These are phyloP conservation scores for Isoetes engelmannii DNA, from an alignment of 83 land plant genomes.

Conservation along the genomic window DNA sequence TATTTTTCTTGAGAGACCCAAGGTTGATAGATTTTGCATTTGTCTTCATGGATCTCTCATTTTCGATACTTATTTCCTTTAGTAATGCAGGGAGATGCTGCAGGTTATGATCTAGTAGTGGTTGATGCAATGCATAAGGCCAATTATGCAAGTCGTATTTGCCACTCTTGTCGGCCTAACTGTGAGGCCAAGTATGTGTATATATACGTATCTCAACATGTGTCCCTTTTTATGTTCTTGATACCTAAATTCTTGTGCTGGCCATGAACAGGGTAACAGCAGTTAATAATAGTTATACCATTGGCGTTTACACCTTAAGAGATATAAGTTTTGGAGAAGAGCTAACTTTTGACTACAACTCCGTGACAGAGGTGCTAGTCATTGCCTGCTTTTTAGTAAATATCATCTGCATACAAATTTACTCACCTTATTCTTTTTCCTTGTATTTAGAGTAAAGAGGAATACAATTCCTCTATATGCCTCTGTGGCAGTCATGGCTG, in stretches of 20 bases:
- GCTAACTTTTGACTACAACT: slow-evolving; percentile 94
- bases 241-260: neutral
- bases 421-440: neutral
- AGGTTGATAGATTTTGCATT: slow-evolving; percentile 42
- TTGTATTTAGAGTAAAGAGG: slow-evolving; percentile 86
- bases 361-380: slow-evolving; percentile 76
- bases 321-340: slow-evolving; percentile 88
- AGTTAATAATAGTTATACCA: slow-evolving; percentile 89
- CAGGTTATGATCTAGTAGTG: slow-evolving; percentile 94
- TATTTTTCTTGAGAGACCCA: slow-evolving; percentile 87
- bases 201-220: neutral
- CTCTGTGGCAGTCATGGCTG: slow-evolving; percentile 93
- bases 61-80: neutral
- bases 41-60: neutral
- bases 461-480: slow-evolving; percentile 90
- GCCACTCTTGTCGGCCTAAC: slow-evolving; percentile 96
- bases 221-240: neutral
- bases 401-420: neutral
- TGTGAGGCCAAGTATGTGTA: slow-evolving; percentile 95
- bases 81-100: slow-evolving; percentile 77
- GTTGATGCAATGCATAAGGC: slow-evolving; percentile 99
- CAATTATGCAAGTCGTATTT: slow-evolving; percentile 95
- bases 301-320: slow-evolving; percentile 84
- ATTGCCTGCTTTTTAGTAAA: slow-evolving; percentile 4
- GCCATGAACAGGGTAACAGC: slow-evolving; percentile 77